phyloP scores from a whole-genome alignment of 306 rosid species.

The Trifolium dubium region DNA sequence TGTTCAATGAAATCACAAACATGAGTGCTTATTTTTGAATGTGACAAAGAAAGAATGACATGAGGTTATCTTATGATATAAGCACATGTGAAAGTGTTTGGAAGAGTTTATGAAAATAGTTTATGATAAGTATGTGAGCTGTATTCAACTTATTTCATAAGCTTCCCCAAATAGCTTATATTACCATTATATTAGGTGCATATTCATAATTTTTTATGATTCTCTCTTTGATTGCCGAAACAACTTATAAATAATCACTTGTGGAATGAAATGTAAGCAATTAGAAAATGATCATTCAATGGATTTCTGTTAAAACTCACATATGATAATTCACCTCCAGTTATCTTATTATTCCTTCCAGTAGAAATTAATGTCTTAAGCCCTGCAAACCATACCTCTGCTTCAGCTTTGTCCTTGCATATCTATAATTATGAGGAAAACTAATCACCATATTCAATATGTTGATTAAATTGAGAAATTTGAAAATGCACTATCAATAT shows the following conservation, averaged over 20 bases:
- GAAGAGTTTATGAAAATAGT: too few relatives aligned
- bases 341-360: constrained; percentile 47
- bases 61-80: too few relatives aligned
- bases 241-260: too few relatives aligned
- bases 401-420: constrained; percentile 90
- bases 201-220: too few relatives aligned
- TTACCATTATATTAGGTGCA: too few relatives aligned
- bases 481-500: constrained; percentile 12
- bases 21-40: constrained; percentile 13
- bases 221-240: too few relatives aligned
- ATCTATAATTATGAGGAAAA: constrained; percentile 52
- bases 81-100: too few relatives aligned
- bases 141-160: too few relatives aligned
- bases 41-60: not conserved
- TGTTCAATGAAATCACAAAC: not conserved
- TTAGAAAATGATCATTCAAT: constrained; percentile 24
- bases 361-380: constrained; percentile 68
- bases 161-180: too few relatives aligned
- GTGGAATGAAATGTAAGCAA: not conserved
- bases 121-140: too few relatives aligned
- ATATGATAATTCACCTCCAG: constrained; percentile 54
- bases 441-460: constrained; percentile 19
- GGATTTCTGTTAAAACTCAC: constrained; percentile 54
- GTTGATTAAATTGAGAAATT: constrained; percentile 2
- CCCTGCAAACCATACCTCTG: constrained; percentile 77